Evolutionary conservation across 768 basidiomycete genomes (phyloP).

Genomic region (Glaciozyma martinii): DNA sequence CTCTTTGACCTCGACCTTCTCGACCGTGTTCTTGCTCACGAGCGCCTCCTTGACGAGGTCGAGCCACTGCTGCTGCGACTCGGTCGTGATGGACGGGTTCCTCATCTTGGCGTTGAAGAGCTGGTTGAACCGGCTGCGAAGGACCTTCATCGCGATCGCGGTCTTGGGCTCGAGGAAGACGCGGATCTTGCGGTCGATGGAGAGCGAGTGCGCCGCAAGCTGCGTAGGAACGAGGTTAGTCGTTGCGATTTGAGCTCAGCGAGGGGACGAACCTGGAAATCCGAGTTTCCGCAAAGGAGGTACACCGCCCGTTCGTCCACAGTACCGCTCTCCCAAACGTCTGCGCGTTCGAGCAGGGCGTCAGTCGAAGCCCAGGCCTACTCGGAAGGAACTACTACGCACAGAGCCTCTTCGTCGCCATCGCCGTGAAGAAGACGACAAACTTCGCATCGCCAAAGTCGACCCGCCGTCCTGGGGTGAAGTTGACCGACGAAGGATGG

Average conservation of each 20-base stretch:
- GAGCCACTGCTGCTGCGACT: constrained; percentile 20
- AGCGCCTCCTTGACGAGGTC: constrained; percentile 19
- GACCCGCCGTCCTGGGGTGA: constrained; percentile 48
- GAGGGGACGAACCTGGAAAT: constrained; percentile 52
- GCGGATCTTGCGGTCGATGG: constrained; percentile 77
- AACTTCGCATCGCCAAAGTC: constrained; percentile 65
- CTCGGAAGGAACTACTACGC: constrained; percentile 37
- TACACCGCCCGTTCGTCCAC: constrained; percentile 72
- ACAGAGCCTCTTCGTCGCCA: constrained; percentile 89
- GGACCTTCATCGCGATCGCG: constrained; percentile 66
- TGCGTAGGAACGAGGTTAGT: constrained; percentile 36
- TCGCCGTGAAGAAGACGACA: constrained; percentile 38
- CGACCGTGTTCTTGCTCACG: background rate
- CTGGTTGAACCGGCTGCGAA: constrained; percentile 46
- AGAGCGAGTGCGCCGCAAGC: constrained; percentile 61
- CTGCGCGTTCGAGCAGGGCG: background rate
- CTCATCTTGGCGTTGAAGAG: constrained; percentile 30
- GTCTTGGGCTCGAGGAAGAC: constrained; percentile 62
- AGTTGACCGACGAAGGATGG: constrained; percentile 90
- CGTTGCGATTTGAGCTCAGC: background rate
- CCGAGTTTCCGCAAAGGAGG: constrained; percentile 79
- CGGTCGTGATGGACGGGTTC: constrained; percentile 21
- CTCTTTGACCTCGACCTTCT: background rate
- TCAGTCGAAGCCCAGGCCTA: background rate
- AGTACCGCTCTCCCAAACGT: constrained; percentile 78